Conservation (phyloP, 2,329 filamentous ascomycete genomes). For the Xylariaceae sp. region DNA sequence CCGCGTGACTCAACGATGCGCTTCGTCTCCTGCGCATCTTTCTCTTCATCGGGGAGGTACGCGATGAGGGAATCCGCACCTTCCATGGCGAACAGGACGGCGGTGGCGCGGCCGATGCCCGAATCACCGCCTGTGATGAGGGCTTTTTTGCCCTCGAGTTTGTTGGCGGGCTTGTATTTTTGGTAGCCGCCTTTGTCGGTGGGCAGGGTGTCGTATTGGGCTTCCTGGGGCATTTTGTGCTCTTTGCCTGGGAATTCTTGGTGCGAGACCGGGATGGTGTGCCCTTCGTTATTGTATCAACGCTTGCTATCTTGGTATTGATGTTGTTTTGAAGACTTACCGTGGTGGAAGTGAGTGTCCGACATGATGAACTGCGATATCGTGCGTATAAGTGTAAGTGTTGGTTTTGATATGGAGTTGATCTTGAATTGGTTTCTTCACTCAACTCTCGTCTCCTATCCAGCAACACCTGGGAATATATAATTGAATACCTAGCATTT, state of each 20-base stretch:
- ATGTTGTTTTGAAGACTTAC: slow-evolving; percentile 15
- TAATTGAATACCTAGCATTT: not conserved
- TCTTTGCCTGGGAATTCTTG: slow-evolving; percentile 42
- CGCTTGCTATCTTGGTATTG: too few species aligned
- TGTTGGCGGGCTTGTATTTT: slow-evolving; percentile 68
- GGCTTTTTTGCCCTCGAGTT: slow-evolving; percentile 68
- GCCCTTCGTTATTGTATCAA: slow-evolving; percentile 31
- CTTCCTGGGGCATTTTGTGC: slow-evolving; percentile 47
- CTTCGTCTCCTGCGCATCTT: slow-evolving; percentile 71
- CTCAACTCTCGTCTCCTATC: not conserved
- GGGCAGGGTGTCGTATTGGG: slow-evolving; percentile 61
- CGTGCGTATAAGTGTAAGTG: not conserved
- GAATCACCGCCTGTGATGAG: slow-evolving; percentile 78
- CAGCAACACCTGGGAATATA: not conserved
- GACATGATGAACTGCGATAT: slow-evolving; percentile 22
- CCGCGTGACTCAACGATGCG: slow-evolving; percentile 62
- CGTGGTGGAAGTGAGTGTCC: slow-evolving; percentile 33
- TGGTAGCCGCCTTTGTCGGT: slow-evolving; percentile 62
- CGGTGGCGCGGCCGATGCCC: slow-evolving; percentile 71
- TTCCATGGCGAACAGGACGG: slow-evolving; percentile 75
- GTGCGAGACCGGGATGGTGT: slow-evolving; percentile 37
- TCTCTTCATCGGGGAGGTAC: slow-evolving; percentile 69
- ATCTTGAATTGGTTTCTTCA: not conserved
- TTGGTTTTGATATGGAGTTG: not conserved
- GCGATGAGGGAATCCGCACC: slow-evolving; percentile 69